Conservation (phyloP, 352 stramenopile species). For the Globisporangium yorkense region DNA sequence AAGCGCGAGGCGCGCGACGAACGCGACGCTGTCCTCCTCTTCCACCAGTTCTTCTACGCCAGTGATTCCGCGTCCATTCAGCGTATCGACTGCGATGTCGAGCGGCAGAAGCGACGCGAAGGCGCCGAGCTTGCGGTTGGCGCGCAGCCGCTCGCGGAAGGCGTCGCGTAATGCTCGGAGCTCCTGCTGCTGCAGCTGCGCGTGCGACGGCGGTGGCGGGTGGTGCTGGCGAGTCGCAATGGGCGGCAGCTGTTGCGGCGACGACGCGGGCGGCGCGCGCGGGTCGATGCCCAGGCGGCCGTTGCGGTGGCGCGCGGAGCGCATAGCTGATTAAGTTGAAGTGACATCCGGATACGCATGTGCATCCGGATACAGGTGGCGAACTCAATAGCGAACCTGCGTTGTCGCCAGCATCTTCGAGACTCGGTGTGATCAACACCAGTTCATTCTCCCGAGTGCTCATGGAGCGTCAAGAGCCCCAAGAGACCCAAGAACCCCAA, state of each 20-base stretch:
- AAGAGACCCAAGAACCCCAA: too few species aligned
- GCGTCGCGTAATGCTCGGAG: conserved; percentile 9
- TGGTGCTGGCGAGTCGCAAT: not conserved
- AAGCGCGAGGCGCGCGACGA: not conserved
- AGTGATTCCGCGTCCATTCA: not conserved
- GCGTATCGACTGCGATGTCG: not conserved
- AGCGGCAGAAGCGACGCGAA: conserved; percentile 9
- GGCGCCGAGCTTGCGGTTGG: conserved; percentile 11
- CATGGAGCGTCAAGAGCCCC: too few species aligned
- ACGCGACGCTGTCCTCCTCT: conserved; percentile 14
- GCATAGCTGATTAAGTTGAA: too few species aligned
- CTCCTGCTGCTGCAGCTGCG: conserved; percentile 17
- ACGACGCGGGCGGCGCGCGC: not conserved
- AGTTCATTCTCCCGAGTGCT: too few species aligned
- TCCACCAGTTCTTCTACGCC: not conserved
- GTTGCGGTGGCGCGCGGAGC: not conserved
- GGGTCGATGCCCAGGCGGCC: conserved; percentile 14
- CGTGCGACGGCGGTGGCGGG: not conserved
- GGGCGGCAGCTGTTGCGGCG: conserved; percentile 11
- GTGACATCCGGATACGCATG: too few species aligned
- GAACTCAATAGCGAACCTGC: too few species aligned
- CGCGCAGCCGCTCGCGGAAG: conserved; percentile 17
- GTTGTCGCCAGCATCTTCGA: too few species aligned
- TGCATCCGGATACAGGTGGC: too few species aligned
- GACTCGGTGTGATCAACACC: too few species aligned